Evolutionary conservation across 192 early-diverging fungal genomes (phyloP), one percentile per base, ranked within the genome.

Genomic region (Podila clonocystis): DNA sequence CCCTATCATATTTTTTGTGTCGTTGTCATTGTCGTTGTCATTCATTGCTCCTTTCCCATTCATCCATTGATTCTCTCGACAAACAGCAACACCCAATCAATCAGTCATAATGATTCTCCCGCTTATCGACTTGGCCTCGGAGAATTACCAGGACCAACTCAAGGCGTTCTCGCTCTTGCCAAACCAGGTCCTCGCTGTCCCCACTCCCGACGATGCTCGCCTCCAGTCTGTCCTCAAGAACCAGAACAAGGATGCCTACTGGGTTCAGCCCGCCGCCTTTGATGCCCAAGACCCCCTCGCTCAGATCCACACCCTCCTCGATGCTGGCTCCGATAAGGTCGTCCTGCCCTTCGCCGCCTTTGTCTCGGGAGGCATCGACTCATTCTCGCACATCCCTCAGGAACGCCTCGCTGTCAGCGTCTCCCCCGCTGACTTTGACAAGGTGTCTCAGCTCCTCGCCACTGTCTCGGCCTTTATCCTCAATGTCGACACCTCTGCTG

Each of bases 261-360:
- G 87, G 87, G 71, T 84, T 9, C 66, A 74, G 52, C 82, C 83
- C 28, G 58, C 33, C 8, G 61, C 72, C 29, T 75, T 78, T 36
- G 87, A 88, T 60, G 68, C 79, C 41, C 67, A 72, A 26, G 75
- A 79, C 20, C 75, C 75, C 30, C 61, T 79, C 26, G 75, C 75
- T 19, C 75, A 79, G 41, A 85, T 85, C 34, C 70, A 82, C 57
- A 26, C 73, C 28, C 74, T 88, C 29, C 82, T 86, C 62, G 87
- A 88, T 26, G 82, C 83, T 45, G 87, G 87, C 36, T 65, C 84
- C 13, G 78, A 83, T 52, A 88, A 88, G 68, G 74, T 83, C 36
- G 55, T 88, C 19, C 75, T 88, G 30, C 65, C 75, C 34, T 58
- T 74, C 24, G 61, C 72, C 34, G 73, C 75, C 29, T 83, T 80